These are phyloP conservation scores for Trichoderma sp. DNA, from an alignment of 2,329 filamentous ascomycete genomes.

Conservation along the genomic window DNA sequence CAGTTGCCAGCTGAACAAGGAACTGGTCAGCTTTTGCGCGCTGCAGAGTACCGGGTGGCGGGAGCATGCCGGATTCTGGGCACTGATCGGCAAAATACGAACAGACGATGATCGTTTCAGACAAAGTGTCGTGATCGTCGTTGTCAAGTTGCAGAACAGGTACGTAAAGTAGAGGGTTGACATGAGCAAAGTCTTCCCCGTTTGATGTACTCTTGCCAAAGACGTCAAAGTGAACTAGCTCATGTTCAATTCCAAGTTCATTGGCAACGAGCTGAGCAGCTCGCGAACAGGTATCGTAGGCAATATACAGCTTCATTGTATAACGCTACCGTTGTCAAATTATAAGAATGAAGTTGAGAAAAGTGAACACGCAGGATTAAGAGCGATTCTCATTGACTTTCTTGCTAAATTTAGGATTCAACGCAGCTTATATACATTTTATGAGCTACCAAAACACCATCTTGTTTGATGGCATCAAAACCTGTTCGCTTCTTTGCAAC, in stretches of 20 bases:
- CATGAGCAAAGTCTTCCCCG: neutral
- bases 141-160: constrained; percentile 9
- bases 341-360: neutral
- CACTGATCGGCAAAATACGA: constrained; percentile 13
- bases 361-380: neutral
- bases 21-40: constrained; percentile 16
- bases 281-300: constrained; percentile 10
- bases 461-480: neutral
- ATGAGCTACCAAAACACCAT: neutral
- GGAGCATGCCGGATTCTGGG: neutral
- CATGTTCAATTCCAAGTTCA: constrained; percentile 6
- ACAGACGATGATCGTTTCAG: constrained; percentile 3
- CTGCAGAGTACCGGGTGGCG: neutral
- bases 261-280: constrained; percentile 7
- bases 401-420: neutral
- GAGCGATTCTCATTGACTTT: neutral
- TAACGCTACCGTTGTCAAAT: neutral
- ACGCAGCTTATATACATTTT: neutral
- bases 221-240: constrained; percentile 6
- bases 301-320: constrained; percentile 1
- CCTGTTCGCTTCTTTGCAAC: neutral
- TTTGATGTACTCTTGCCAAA: constrained; percentile 8
- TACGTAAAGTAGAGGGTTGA: constrained; percentile 13
- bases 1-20: constrained; percentile 2
- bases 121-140: neutral